Base-by-base conservation (phyloP, 768 basidiomycete species). In the Russula sp. region DNA sequence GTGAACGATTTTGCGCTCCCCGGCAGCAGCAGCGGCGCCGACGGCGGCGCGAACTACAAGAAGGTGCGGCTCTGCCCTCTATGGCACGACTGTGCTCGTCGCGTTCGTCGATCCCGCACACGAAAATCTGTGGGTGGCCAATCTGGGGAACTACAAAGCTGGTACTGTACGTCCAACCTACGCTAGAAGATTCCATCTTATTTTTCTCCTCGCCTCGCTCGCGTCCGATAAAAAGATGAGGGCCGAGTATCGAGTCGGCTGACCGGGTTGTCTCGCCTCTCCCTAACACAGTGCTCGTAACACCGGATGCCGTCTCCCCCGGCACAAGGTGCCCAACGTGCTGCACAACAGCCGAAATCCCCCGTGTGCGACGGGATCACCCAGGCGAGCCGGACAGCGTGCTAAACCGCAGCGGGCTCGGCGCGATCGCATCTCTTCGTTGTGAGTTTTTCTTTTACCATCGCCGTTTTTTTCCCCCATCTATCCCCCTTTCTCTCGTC, bases 141-240 rank as follows among this genome's bases (percentile, higher is more conserved):
- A 90, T 68, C 76, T 91, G 29, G 89, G 89, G 11, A 89, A 91
- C 69, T 90, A 87, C 70, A 85, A 87, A 77, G 88, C 87, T 56
- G 77, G n/a, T n/a, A n/a, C n/a, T n/a, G 88, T 88, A 67, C 63
- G 85, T 74, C 7, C 36, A 29, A 29, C 25, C 25, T 3, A 29
- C 25, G 25, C 25, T 29, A 2, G n/a, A n/a, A 29, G 3, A 29
- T 3, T 3, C 25, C 25, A 29, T 29, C 25, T 29, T 29, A 2
- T 29, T 29, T 29, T 29, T 29, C 25, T 29, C 25, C 25, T 29
- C 25, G 25, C 2, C 25, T 29, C 25, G 25, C 11, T 41, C 39
- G 25, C 13, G 13, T 10, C 25, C 46, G 11, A 16, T 22, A 20
- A 8, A 29, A 29, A 29, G 3, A 29, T 3, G 25, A 29, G 25